Percentiles rank a stretch among this genome's conserved stretches.
Conservation (phyloP, 1,284 basidiomycete species). For the Athelia psychrophila region DNA sequence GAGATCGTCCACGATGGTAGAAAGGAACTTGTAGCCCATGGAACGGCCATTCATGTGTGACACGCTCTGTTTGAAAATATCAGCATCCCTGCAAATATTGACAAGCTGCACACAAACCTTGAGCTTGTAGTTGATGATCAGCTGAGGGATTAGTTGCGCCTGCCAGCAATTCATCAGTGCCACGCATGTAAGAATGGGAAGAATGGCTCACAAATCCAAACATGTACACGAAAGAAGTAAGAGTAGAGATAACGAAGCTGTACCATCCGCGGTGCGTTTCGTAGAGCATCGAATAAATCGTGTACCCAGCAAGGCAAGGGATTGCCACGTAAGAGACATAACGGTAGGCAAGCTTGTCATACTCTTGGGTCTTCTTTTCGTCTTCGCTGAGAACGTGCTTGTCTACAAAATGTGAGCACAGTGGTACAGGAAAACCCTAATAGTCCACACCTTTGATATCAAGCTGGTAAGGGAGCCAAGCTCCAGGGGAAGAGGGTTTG, state of each 20-base stretch:
- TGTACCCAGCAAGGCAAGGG: slow-evolving; percentile 83
- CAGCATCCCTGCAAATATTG: slow-evolving; percentile 12
- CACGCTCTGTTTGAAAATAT: slow-evolving; percentile 56
- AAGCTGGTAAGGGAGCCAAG: slow-evolving; percentile 75
- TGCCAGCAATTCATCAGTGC: slow-evolving; percentile 28
- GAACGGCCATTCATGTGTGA: slow-evolving; percentile 96
- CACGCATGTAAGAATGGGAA: slow-evolving; percentile 4
- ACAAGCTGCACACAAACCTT: slow-evolving; percentile 53
- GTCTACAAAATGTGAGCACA: slow-evolving; percentile 43
- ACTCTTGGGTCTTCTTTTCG: slow-evolving; percentile 98
- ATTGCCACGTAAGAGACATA: slow-evolving; percentile 88
- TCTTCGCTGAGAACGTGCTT: slow-evolving; percentile 93
- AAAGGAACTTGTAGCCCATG: slow-evolving; percentile 93
- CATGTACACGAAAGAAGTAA: slow-evolving; percentile 91
- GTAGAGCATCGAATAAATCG: slow-evolving; percentile 88
- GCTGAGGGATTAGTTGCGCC: slow-evolving; percentile 88
- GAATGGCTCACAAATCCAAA: slow-evolving; percentile 85
- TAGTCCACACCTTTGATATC: slow-evolving; percentile 67
- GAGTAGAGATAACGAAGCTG: slow-evolving; percentile 87
- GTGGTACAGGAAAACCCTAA: slow-evolving; percentile 8
- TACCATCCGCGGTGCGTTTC: slow-evolving; percentile 93
- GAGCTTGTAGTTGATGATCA: slow-evolving; percentile 96
- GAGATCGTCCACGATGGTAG: slow-evolving; percentile 90
- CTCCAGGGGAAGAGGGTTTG: slow-evolving; percentile 54
- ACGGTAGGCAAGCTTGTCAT: slow-evolving; percentile 84